Conservation (phyloP, 768 basidiomycete species). For the Mycena haematopus region DNA sequence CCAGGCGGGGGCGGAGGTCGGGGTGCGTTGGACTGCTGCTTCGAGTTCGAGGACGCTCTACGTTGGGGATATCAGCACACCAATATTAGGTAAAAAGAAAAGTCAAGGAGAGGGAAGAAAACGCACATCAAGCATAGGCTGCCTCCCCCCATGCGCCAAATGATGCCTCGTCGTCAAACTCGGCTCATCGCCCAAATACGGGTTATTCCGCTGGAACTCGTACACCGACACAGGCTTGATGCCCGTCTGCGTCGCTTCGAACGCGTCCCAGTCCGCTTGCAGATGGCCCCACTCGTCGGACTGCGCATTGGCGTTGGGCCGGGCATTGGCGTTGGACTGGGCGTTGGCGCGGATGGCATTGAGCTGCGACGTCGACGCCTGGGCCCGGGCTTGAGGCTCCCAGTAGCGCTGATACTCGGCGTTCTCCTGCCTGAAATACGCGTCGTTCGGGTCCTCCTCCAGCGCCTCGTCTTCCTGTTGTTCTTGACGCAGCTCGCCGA, state of each 20-base stretch:
- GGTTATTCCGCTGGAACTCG: slow-evolving; percentile 79
- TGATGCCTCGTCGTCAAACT: slow-evolving; percentile 57
- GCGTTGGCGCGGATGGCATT: too few relatives aligned
- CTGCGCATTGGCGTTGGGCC: slow-evolving; percentile 13
- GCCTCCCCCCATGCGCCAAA: slow-evolving; percentile 44
- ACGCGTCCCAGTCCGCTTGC: slow-evolving; percentile 81
- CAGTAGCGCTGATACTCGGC: slow-evolving; percentile 69
- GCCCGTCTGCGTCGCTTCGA: slow-evolving; percentile 76
- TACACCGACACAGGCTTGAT: slow-evolving; percentile 64
- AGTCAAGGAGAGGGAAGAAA: neutral
- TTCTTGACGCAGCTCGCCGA: neutral
- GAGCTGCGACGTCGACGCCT: slow-evolving; percentile 24
- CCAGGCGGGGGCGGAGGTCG: slow-evolving; percentile 78
- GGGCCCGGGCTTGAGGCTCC: slow-evolving; percentile 46
- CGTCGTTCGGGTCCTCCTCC: slow-evolving; percentile 59
- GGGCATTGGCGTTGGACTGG: slow-evolving; percentile 18
- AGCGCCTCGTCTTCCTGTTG: slow-evolving; percentile 1
- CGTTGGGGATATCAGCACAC: too few relatives aligned
- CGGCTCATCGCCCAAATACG: slow-evolving; percentile 68
- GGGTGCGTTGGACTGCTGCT: slow-evolving; percentile 84
- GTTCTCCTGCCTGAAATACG: slow-evolving; percentile 77
- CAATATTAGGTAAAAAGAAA: neutral
- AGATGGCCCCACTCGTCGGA: slow-evolving; percentile 65
- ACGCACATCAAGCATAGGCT: slow-evolving; percentile 49
- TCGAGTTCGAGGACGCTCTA: slow-evolving; percentile 86